Evolutionary conservation across 75 land plant genomes (phyloP).

Genomic region (Ceratopteris richardii): DNA sequence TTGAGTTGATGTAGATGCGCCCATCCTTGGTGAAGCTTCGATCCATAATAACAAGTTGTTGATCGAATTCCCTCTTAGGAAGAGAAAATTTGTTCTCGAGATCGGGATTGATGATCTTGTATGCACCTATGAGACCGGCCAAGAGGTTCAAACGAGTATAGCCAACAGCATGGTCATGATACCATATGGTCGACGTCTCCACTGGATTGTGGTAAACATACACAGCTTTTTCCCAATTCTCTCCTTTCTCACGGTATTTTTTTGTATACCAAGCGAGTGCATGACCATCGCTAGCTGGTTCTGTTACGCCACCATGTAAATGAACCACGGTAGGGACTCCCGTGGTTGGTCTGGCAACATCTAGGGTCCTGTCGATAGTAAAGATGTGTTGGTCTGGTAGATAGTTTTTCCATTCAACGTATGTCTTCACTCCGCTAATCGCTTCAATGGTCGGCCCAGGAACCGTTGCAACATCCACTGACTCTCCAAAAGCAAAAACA

Average conservation of each 20-base stretch:
- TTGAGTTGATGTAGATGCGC: constrained; percentile 16
- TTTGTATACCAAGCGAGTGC: constrained; percentile 28
- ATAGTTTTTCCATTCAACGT: constrained; percentile 26
- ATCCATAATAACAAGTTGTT: constrained; percentile 14
- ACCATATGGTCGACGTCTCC: constrained; percentile 26
- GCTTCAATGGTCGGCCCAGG: constrained; percentile 36
- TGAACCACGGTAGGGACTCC: constrained; percentile 35
- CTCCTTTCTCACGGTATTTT: constrained; percentile 17
- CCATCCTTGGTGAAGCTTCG: constrained; percentile 19
- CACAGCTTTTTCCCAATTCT: constrained; percentile 15
- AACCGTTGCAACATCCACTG: constrained; percentile 6
- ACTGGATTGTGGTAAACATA: constrained; percentile 17
- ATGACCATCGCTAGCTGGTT: constrained; percentile 26
- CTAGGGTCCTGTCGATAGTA: constrained; percentile 18
- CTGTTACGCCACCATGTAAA: constrained; percentile 22
- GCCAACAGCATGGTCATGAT: constrained; percentile 35
- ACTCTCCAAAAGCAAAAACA: constrained; percentile 28
- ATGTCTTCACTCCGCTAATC: constrained; percentile 6
- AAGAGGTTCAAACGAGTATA: constrained; percentile 23
- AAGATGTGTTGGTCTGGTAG: constrained; percentile 19
- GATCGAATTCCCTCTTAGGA: constrained; percentile 19
- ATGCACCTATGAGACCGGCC: constrained; percentile 26
- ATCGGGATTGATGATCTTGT: constrained; percentile 12
- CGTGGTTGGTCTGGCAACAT: constrained; percentile 8
- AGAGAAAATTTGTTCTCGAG: constrained; percentile 12